Conservation (phyloP, 495 filamentous ascomycete genomes). For the Patellaria atrata region DNA sequence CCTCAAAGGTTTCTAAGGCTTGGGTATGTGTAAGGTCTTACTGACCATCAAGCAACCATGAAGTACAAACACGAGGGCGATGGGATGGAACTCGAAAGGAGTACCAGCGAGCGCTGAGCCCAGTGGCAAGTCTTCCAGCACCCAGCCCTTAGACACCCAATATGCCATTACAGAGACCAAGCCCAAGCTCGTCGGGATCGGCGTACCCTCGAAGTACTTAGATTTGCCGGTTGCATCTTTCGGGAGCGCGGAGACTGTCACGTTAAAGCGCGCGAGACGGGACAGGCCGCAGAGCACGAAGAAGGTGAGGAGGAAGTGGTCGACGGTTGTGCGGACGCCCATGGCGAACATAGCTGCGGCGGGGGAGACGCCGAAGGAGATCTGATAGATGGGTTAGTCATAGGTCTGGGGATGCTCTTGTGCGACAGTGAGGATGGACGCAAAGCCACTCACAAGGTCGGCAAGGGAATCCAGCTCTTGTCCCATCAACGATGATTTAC, state of each 20-base stretch:
- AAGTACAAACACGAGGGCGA: slow-evolving; percentile 62
- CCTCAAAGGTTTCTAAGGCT: slow-evolving; percentile 66
- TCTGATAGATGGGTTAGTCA: slow-evolving; percentile 34
- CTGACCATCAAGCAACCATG: slow-evolving; percentile 89
- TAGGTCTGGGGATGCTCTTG: neutral
- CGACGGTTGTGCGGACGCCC: slow-evolving; percentile 71
- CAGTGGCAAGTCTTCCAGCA: slow-evolving; percentile 57
- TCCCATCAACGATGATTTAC: slow-evolving; percentile 93
- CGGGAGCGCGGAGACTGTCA: slow-evolving; percentile 72
- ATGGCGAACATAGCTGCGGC: slow-evolving; percentile 78
- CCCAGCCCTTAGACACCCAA: slow-evolving; percentile 71
- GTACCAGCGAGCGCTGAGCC: slow-evolving; percentile 53
- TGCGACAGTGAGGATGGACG: neutral
- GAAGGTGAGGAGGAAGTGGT: slow-evolving; percentile 71
- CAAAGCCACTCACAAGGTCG: slow-evolving; percentile 53
- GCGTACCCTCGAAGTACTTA: slow-evolving; percentile 90
- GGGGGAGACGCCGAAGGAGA: slow-evolving; percentile 90
- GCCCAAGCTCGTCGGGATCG: slow-evolving; percentile 76
- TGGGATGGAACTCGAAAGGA: slow-evolving; percentile 71
- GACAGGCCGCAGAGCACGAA: slow-evolving; percentile 95
- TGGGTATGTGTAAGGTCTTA: slow-evolving; percentile 91
- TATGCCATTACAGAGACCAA: slow-evolving; percentile 78
- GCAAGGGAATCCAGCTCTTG: slow-evolving; percentile 97
- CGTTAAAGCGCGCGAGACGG: slow-evolving; percentile 91
- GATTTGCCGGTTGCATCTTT: slow-evolving; percentile 87